Evolutionary conservation across 129 eudicot genomes (phyloP).

Genomic region (Helianthus tuberosus): DNA sequence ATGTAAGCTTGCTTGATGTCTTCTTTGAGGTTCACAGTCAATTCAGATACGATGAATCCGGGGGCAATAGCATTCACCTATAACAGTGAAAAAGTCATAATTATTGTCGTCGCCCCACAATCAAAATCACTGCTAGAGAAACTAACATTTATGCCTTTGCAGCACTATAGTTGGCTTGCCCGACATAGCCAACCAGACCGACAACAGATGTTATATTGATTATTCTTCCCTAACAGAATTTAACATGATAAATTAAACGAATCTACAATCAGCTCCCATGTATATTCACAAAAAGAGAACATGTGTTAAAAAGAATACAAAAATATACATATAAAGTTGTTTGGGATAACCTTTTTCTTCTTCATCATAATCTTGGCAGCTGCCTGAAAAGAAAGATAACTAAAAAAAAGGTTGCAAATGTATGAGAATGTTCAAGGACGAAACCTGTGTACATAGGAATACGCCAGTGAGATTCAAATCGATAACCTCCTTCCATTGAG

Average conservation of each 20-base stretch:
- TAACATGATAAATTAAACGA: not conserved
- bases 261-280: not conserved
- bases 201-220: slow-evolving; percentile 87
- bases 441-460: slow-evolving; percentile 70
- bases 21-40: slow-evolving; percentile 73
- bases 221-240: slow-evolving; percentile 73
- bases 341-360: slow-evolving; percentile 53
- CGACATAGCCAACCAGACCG: slow-evolving; percentile 83
- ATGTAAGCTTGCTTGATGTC: slow-evolving; percentile 67
- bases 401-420: not conserved
- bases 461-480: slow-evolving; percentile 78
- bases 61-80: slow-evolving; percentile 99
- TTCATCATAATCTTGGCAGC: slow-evolving; percentile 76
- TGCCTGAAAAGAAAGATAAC: slow-evolving; percentile 47
- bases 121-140: not conserved
- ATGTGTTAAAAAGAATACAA: not conserved
- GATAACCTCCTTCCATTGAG: slow-evolving; percentile 80
- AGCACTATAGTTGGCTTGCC: slow-evolving; percentile 97
- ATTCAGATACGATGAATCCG: slow-evolving; percentile 84
- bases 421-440: not conserved
- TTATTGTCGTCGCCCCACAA: not conserved
- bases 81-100: not conserved
- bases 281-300: not conserved
- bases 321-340: not conserved
- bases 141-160: slow-evolving; percentile 90